Conservation (phyloP, 1,284 basidiomycete species). For the Fomitopsis palustris region DNA sequence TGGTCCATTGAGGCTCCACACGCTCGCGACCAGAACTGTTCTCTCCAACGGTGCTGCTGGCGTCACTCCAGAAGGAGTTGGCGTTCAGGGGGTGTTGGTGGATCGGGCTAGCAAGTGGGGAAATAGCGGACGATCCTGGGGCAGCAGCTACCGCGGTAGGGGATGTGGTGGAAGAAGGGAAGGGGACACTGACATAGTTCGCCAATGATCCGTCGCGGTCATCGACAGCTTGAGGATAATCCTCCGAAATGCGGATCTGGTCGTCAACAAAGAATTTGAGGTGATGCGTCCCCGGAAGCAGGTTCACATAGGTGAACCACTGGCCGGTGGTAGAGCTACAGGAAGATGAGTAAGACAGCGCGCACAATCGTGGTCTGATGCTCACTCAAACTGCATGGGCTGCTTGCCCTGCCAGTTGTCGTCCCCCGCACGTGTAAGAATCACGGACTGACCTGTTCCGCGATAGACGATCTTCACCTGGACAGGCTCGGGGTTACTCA, state of each 20-base stretch:
- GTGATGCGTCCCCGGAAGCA: constrained; percentile 92
- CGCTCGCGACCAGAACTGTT: constrained; percentile 17
- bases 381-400: constrained; percentile 61
- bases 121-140: background rate
- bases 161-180: constrained; percentile 30
- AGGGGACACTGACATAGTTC: constrained; percentile 80
- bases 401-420: constrained; percentile 68
- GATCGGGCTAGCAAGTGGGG: constrained; percentile 20
- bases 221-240: constrained; percentile 90
- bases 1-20: constrained; percentile 62
- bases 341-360: constrained; percentile 1
- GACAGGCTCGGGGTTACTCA: constrained; percentile 36
- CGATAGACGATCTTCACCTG: constrained; percentile 61
- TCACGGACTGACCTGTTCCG: constrained; percentile 56
- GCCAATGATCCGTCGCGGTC: constrained; percentile 88
- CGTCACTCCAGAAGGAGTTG: constrained; percentile 48
- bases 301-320: constrained; percentile 46
- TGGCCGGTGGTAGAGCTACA: constrained; percentile 32
- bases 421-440: constrained; percentile 66
- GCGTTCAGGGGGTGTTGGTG: constrained; percentile 24
- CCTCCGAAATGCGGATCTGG: constrained; percentile 74
- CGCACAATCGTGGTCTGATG: constrained; percentile 7
- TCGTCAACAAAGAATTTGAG: constrained; percentile 97
- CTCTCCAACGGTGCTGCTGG: constrained; percentile 35
- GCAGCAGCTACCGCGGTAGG: constrained; percentile 13